These are phyloP conservation scores for Fraxinus pennsylvanica DNA, from an alignment of 257 asterid species.

Conservation along the genomic window DNA sequence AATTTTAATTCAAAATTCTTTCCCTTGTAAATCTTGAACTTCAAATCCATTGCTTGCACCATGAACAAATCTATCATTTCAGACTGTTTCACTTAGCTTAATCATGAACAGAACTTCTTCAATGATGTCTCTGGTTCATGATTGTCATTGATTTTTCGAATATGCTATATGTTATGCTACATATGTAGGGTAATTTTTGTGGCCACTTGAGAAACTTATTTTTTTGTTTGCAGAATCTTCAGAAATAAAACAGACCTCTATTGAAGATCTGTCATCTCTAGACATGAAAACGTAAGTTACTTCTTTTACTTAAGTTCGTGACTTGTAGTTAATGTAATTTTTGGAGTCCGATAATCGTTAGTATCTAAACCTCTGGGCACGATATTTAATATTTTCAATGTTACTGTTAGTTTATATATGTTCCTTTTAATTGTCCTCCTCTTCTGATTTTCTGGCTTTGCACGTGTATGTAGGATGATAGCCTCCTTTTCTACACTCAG, in stretches of 20 bases:
- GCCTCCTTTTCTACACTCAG: slow-evolving; percentile 2
- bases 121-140: neutral
- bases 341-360: slow-evolving; percentile 1
- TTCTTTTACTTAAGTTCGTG: slow-evolving; percentile 1
- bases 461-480: neutral
- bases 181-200: neutral
- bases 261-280: slow-evolving; percentile 52
- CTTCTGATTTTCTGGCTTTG: neutral
- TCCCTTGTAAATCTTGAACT: neutral
- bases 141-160: neutral
- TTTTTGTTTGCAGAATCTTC: slow-evolving; percentile 33
- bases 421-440: neutral
- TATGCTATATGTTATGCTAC: neutral
- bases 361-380: neutral
- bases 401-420: slow-evolving; percentile 8
- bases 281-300: slow-evolving; percentile 54
- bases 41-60: neutral
- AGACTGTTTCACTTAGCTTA: neutral
- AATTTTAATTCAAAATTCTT: neutral
- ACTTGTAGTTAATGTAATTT: neutral
- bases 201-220: neutral
- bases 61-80: neutral
- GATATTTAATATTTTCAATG: slow-evolving; percentile 19
- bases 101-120: neutral
- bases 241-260: slow-evolving; percentile 37